Conservation (phyloP, 106 monocot species). For the Dendrobium chrysotoxum region DNA sequence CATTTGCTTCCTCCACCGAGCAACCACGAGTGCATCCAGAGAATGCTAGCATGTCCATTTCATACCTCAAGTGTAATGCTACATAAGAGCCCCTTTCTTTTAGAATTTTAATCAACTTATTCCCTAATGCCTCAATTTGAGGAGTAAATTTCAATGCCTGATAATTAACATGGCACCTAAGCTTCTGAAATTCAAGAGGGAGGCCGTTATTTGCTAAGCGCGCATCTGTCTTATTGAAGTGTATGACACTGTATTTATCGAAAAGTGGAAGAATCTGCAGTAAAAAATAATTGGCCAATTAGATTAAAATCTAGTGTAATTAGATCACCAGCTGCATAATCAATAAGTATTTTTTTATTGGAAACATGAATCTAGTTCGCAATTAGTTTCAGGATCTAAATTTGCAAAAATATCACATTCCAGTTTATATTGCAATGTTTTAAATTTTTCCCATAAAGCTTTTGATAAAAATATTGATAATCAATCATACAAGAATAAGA, state of each 20-base stretch:
- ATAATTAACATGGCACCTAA: constrained; percentile 90
- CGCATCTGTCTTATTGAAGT: constrained; percentile 93
- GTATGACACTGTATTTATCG: constrained; percentile 59
- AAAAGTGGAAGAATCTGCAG: constrained; percentile 86
- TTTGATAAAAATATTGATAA: background rate
- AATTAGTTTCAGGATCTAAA: background rate
- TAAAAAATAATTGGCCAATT: background rate
- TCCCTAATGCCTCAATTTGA: constrained; percentile 79
- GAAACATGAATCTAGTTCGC: background rate
- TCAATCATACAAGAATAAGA: background rate
- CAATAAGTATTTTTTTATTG: background rate
- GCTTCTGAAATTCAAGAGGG: constrained; percentile 63
- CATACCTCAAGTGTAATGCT: constrained; percentile 93
- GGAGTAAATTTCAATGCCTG: constrained; percentile 79
- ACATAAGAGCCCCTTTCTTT: constrained; percentile 52
- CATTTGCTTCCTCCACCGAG: constrained; percentile 70
- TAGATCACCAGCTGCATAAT: background rate
- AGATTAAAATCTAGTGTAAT: background rate
- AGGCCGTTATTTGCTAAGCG: constrained; percentile 93
- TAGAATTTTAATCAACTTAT: constrained; percentile 65
- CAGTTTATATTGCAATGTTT: background rate
- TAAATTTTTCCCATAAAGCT: background rate
- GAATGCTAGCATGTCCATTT: constrained; percentile 99
- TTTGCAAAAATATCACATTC: background rate
- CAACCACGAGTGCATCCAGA: constrained; percentile 93